phyloP scores from a whole-genome alignment of 169 alveolate genomes.

The Plasmodium relictum region DNA sequence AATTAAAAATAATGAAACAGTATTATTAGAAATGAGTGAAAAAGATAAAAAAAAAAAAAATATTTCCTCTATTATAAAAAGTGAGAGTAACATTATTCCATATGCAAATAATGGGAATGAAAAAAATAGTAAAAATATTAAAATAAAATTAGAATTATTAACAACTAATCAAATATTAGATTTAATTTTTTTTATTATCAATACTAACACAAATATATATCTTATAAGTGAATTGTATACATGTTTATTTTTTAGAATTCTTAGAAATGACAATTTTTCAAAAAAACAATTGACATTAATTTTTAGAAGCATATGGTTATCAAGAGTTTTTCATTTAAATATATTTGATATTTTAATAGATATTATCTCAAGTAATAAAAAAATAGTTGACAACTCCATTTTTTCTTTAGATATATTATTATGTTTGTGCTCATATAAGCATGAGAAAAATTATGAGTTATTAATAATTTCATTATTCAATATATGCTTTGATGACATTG shows the following conservation, averaged over 20 bases:
- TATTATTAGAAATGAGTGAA: slow-evolving; percentile 11
- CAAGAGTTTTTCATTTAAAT: slow-evolving; percentile 67
- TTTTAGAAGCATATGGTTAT: slow-evolving; percentile 75
- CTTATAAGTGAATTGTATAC: slow-evolving; percentile 62
- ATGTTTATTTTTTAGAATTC: slow-evolving; percentile 46
- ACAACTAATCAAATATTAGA: slow-evolving; percentile 64
- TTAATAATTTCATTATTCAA: slow-evolving; percentile 39
- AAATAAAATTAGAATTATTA: slow-evolving; percentile 50
- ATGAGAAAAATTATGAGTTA: slow-evolving; percentile 19
- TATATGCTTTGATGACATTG: slow-evolving; percentile 51
- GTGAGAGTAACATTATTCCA: background rate
- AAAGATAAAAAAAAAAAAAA: background rate
- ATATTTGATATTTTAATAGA: slow-evolving; percentile 42
- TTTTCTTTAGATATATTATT: slow-evolving; percentile 54
- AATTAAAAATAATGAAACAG: slow-evolving; percentile 31
- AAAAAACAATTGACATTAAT: slow-evolving; percentile 34
- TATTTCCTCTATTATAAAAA: background rate
- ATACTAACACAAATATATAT: slow-evolving; percentile 32
- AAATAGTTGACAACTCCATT: slow-evolving; percentile 36
- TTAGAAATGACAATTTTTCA: slow-evolving; percentile 37
- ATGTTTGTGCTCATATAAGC: slow-evolving; percentile 72
- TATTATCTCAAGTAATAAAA: slow-evolving; percentile 47
- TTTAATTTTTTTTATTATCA: slow-evolving; percentile 48
- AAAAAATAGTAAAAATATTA: background rate
- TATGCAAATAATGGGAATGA: background rate